These are phyloP conservation scores for Hibiscus syriacus DNA, from an alignment of 345 rosid species.

Conservation along the genomic window DNA sequence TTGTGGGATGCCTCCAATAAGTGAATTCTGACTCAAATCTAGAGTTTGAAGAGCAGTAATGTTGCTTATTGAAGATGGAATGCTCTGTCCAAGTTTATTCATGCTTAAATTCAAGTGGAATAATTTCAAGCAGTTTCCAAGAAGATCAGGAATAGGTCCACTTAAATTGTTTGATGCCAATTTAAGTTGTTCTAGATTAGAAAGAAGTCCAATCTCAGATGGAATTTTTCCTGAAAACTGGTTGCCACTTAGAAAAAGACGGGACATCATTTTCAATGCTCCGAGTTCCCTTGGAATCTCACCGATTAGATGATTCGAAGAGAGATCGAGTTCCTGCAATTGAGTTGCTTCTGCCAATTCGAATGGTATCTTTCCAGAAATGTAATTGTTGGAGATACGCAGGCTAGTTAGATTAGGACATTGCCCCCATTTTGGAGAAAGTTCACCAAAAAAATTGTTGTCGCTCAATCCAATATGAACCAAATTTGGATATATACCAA, in stretches of 20 bases:
- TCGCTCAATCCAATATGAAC: conserved; percentile 6
- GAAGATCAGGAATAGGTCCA: not conserved
- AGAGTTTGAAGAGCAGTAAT: not conserved
- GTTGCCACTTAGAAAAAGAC: conserved; percentile 8
- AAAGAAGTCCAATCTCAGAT: not conserved
- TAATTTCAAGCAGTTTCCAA: not conserved
- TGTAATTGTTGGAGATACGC: not conserved
- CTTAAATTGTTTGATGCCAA: conserved; percentile 13
- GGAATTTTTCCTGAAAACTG: no score
- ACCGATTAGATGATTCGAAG: conserved; percentile 13
- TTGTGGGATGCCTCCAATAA: not conserved
- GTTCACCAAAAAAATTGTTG: conserved; percentile 22
- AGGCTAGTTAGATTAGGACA: not conserved
- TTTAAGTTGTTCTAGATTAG: not conserved
- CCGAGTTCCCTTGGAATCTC: no score
- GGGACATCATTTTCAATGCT: no score
- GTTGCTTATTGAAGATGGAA: not conserved
- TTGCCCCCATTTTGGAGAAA: not conserved
- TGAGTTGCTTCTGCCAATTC: conserved; percentile 1
- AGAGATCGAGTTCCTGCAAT: conserved; percentile 27
- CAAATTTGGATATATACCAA: conserved; percentile 23
- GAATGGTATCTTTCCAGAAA: conserved; percentile 21
- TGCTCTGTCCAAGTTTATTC: not conserved
- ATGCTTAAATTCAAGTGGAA: not conserved
- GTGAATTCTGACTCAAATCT: conserved; percentile 19